Evolutionary conservation across 768 basidiomycete species (phyloP).

Genomic region (Terana coerulea): DNA sequence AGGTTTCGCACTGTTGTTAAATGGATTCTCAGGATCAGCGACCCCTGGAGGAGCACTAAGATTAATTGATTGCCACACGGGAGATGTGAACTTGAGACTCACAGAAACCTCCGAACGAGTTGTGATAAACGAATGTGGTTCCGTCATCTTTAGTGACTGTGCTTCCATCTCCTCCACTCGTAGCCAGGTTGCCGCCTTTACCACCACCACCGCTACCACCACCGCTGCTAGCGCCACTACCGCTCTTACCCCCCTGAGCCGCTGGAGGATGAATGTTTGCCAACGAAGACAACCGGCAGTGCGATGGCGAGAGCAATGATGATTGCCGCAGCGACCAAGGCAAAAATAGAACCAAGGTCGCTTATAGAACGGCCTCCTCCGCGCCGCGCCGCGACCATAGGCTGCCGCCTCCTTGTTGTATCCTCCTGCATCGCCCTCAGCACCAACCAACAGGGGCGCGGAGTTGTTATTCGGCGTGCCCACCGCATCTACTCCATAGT

Average conservation of each 20-base stretch:
- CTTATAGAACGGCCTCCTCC: conserved; percentile 17
- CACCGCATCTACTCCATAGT: neutral
- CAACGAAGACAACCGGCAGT: conserved; percentile 26
- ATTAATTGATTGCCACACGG: neutral
- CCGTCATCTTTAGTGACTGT: conserved; percentile 63
- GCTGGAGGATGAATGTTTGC: conserved; percentile 11
- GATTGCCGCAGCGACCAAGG: conserved; percentile 14
- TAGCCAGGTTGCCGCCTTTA: conserved; percentile 16
- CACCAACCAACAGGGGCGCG: conserved; percentile 2
- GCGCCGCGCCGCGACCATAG: neutral
- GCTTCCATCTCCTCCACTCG: conserved; percentile 67
- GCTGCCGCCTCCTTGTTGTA: conserved; percentile 1
- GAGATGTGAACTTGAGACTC: conserved; percentile 26
- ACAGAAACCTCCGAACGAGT: conserved; percentile 75
- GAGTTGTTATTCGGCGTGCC: conserved; percentile 10
- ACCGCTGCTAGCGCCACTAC: neutral
- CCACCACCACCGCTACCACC: neutral
- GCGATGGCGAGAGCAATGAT: conserved; percentile 26
- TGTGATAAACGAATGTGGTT: conserved; percentile 69
- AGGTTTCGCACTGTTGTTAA: conserved; percentile 67
- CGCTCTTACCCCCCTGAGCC: neutral
- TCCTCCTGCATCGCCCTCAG: neutral
- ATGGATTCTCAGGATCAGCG: conserved; percentile 66
- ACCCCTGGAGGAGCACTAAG: conserved; percentile 46
- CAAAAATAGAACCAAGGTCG: conserved; percentile 20